These are phyloP conservation scores for Nepenthes gracilis DNA, from an alignment of 148 eudicot genomes.

Conservation along the genomic window DNA sequence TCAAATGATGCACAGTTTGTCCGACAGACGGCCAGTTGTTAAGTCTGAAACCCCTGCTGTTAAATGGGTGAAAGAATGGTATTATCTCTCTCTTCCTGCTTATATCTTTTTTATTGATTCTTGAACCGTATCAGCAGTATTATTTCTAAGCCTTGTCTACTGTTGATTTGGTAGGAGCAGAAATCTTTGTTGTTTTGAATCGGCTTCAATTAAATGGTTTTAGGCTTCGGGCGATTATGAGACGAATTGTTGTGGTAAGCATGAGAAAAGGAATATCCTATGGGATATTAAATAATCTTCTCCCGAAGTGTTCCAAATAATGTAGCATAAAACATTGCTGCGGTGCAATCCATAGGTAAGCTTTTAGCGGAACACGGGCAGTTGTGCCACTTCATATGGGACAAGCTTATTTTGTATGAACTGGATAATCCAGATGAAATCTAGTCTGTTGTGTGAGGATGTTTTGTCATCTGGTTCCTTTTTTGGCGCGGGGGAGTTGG, in stretches of 20 bases:
- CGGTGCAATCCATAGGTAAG: no score
- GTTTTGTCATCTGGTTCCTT: no score
- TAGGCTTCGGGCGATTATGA: background rate
- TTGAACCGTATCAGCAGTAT: background rate
- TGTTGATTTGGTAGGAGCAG: background rate
- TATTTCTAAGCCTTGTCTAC: background rate
- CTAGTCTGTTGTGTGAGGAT: no score
- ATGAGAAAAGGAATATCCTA: no score
- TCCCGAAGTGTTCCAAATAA: no score
- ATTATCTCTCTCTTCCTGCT: conserved; percentile 4
- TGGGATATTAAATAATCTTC: no score
- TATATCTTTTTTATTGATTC: background rate
- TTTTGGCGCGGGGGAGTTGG: no score
- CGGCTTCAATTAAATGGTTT: background rate
- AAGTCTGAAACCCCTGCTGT: conserved; percentile 70
- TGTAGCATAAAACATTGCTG: no score
- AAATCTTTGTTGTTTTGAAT: background rate
- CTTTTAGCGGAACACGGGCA: no score
- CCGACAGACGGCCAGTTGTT: conserved; percentile 62
- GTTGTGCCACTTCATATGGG: no score
- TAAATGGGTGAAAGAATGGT: conserved; percentile 84
- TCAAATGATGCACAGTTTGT: conserved; percentile 36
- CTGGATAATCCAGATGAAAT: no score
- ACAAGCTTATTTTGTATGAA: no score
- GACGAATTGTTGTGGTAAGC: background rate